Evolutionary conservation across 768 basidiomycete species (phyloP).

Genomic region (Leccinum rimulosum): DNA sequence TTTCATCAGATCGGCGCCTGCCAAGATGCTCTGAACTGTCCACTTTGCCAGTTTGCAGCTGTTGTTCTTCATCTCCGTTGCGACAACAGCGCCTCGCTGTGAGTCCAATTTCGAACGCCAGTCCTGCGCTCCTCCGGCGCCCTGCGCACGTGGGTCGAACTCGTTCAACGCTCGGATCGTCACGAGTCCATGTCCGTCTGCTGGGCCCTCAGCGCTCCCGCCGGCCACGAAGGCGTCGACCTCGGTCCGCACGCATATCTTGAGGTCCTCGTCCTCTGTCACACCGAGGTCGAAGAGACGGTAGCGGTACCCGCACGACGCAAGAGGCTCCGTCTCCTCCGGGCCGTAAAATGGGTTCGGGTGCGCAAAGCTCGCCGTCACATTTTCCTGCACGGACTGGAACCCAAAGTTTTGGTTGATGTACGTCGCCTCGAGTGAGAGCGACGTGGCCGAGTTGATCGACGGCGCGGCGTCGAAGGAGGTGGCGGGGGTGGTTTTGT

Average conservation of each 20-base stretch:
- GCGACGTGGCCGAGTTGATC: conserved; percentile 90
- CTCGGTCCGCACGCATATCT: conserved; percentile 92
- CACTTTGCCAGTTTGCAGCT: conserved; percentile 96
- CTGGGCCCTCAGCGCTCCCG: conserved; percentile 49
- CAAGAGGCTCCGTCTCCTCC: conserved; percentile 92
- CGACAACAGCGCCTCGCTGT: conserved; percentile 95
- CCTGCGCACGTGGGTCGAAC: conserved; percentile 87
- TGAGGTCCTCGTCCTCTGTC: conserved; percentile 87
- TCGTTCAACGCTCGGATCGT: conserved; percentile 97
- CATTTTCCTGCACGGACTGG: conserved; percentile 83
- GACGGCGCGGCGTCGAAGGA: conserved; percentile 62
- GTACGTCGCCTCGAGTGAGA: conserved; percentile 96
- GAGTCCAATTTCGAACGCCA: conserved; percentile 97
- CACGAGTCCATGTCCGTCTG: conserved; percentile 72
- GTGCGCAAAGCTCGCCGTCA: conserved; percentile 70
- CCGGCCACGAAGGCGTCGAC: conserved; percentile 83
- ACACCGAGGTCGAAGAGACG: conserved; percentile 91
- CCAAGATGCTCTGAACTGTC: conserved; percentile 92
- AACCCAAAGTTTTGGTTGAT: conserved; percentile 99
- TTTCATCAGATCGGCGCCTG: conserved; percentile 95
- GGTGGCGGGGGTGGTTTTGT: conserved; percentile 44
- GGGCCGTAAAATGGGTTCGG: conserved; percentile 95
- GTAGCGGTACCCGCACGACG: conserved; percentile 96
- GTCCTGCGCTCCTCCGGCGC: conserved; percentile 95
- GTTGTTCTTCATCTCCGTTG: conserved; percentile 99